Conservation (phyloP, 2,329 filamentous ascomycete species). For the Fusarium longipes region DNA sequence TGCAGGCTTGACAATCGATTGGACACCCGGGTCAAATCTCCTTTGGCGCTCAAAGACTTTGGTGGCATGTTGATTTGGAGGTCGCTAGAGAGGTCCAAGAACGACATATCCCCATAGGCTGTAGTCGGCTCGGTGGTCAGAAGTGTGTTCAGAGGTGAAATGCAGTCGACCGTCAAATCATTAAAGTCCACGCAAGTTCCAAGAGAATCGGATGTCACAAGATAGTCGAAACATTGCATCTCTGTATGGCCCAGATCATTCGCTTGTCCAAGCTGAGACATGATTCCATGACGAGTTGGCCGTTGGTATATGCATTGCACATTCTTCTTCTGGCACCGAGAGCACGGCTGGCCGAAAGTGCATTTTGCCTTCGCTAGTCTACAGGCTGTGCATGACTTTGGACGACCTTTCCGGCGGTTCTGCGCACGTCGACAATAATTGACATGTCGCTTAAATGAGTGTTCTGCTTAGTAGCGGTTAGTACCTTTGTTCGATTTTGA, state of each 20-base stretch:
- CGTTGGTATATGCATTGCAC: constrained; percentile 32
- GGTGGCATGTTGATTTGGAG: background rate
- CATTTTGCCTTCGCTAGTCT: constrained; percentile 43
- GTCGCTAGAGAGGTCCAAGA: background rate
- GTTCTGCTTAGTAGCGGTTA: constrained; percentile 18
- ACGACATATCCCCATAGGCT: fast-evolving
- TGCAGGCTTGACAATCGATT: constrained; percentile 12
- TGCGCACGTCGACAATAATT: constrained; percentile 45
- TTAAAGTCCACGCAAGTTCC: background rate
- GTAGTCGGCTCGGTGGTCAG: background rate
- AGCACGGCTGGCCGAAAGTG: constrained; percentile 40
- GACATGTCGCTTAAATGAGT: constrained; percentile 42
- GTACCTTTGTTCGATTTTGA: background rate
- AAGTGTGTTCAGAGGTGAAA: background rate
- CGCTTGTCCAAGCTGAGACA: fast-evolving
- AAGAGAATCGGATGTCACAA: background rate
- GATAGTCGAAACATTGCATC: background rate
- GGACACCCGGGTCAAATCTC: constrained; percentile 29
- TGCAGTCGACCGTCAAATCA: background rate
- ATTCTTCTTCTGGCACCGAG: constrained; percentile 28
- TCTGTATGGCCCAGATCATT: background rate
- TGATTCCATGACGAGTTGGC: background rate
- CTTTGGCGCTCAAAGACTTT: background rate
- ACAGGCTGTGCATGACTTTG: constrained; percentile 40
- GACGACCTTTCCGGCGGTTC: constrained; percentile 40